Conservation (phyloP, 176 grass and related monocot species). For the Triticum dicoccoides region DNA sequence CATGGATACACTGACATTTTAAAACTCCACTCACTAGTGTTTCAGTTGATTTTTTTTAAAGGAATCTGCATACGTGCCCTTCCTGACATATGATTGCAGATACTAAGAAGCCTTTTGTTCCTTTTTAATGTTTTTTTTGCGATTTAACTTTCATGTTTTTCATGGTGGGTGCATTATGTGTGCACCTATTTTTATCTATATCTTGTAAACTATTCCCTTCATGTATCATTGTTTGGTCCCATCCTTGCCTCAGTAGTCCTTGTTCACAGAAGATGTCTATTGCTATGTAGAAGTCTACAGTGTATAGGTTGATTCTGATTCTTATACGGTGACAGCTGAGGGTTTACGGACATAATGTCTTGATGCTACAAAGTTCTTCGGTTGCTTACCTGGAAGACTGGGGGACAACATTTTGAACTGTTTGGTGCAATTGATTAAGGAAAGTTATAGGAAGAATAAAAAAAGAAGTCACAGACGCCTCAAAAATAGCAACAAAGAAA, state of each 20-base stretch:
- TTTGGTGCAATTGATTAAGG: background rate
- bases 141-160: background rate
- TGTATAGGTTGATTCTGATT: slow-evolving; percentile 15
- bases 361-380: slow-evolving; percentile 9
- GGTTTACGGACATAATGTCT: background rate
- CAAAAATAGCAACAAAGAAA: background rate
- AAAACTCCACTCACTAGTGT: background rate
- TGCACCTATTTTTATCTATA: background rate
- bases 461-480: background rate
- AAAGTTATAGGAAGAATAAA: background rate
- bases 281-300: background rate
- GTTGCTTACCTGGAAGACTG: slow-evolving; percentile 9
- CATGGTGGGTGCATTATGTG: background rate
- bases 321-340: background rate
- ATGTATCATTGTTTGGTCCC: background rate
- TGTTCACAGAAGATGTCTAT: background rate
- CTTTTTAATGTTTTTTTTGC: background rate
- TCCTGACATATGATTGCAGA: background rate
- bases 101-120: slow-evolving; percentile 3
- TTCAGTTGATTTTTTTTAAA: background rate
- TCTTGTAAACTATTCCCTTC: background rate
- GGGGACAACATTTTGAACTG: background rate
- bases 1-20: background rate
- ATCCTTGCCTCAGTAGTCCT: background rate
- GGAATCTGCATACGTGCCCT: background rate